Conservation (phyloP, 139 green algal species). For the Coelastrella sp. region DNA sequence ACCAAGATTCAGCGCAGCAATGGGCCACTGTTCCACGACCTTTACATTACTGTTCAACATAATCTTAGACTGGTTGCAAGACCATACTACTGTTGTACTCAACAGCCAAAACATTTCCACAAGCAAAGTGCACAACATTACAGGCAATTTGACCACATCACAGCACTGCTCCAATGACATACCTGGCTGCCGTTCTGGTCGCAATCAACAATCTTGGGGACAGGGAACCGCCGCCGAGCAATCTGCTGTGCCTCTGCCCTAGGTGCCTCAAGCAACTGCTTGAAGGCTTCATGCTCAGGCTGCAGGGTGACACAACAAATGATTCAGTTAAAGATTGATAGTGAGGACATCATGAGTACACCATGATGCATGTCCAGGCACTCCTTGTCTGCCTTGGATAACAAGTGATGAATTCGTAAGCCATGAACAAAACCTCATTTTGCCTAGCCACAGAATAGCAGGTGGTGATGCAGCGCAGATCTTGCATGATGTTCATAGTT, state of each 20-base stretch:
- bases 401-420: too few relatives aligned
- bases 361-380: too few relatives aligned
- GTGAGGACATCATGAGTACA: neutral
- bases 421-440: too few relatives aligned
- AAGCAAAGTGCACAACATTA: too few relatives aligned
- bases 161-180: neutral
- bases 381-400: too few relatives aligned
- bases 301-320: conserved; percentile 65
- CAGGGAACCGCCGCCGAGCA: conserved; percentile 86
- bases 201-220: conserved; percentile 95
- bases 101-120: too few relatives aligned
- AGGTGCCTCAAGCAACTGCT: conserved; percentile 81
- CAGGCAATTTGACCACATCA: neutral
- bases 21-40: too few relatives aligned
- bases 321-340: neutral
- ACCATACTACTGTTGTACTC: too few relatives aligned
- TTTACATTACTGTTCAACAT: too few relatives aligned
- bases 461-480: neutral
- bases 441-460: too few relatives aligned
- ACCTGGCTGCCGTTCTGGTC: conserved; percentile 94
- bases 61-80: too few relatives aligned
- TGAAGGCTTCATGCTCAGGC: conserved; percentile 92
- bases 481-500: neutral
- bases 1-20: neutral
- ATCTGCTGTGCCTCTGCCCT: conserved; percentile 77